Evolutionary conservation across 331 rosid genomes (phyloP), one percentile per base, ranked within the genome.

Genomic region (Saraca asoca): DNA sequence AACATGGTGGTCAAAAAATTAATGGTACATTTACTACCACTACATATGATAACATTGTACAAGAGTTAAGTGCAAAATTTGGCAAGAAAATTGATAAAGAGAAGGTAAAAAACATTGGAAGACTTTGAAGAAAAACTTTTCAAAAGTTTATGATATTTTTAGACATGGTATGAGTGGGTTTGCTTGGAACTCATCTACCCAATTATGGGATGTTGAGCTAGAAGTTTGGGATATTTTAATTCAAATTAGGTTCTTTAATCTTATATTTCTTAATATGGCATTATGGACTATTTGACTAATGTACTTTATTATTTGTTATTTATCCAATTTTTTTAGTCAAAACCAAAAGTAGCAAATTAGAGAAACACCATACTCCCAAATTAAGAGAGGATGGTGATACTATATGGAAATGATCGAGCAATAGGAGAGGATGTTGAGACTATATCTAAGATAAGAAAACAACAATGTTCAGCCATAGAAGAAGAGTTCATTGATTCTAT

Each of bases 391-490:
- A 31, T 37, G 35, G 19, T 59, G 14, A 7, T 0, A 14, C 62
- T 57, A 16, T 59, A 59, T 18, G 51, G 35, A 37, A 37, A 39
- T 39, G 65, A 39, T 59, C 16, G 34, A 39, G 65, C 50, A 9
- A 17, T 10, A 15, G 50, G 15, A 38, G 65, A 59, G 17, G 33
- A 39, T 8, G 9, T 5, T 39, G 50, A 59, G 7, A 39, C 7
- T 59, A 6, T 33, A 15, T 14, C 5, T 7, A 14, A 59, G 10
- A 15, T 17, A 10, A 59, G 45, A 12, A 59, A 15, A 41, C 9
- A 19, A 12, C 0, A 6, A 60, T 24, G 0, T 60, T 11, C 15
- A 16, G 17, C 13, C 11, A 14, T 6, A 12, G 39, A 54, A 24
- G 41, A 54, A 12, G n/a, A n/a, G n/a, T n/a, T 31, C 20, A 0